Evolutionary conservation across 306 rosid genomes (phyloP).

Genomic region (Psophocarpus tetragonolobus): DNA sequence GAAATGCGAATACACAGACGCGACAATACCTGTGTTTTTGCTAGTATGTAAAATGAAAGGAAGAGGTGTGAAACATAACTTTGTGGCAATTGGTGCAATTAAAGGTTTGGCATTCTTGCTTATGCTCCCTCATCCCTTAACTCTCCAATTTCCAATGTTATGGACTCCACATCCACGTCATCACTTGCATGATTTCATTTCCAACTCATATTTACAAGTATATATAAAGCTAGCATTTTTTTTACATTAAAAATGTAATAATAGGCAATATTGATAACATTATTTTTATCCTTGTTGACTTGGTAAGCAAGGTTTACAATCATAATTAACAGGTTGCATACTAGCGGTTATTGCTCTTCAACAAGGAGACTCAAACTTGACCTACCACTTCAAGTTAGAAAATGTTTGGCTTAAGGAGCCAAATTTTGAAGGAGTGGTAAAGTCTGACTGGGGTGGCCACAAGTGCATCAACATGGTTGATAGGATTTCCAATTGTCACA

Average conservation of each 20-base stretch:
- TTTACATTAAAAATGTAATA: background rate
- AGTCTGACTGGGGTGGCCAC: too few relatives aligned
- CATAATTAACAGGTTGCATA: background rate
- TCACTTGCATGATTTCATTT: background rate
- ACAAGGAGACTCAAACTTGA: too few relatives aligned
- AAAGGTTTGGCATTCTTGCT: background rate
- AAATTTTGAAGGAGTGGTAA: too few relatives aligned
- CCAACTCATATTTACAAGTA: background rate
- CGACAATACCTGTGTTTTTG: too few relatives aligned
- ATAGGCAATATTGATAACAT: background rate
- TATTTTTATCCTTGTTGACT: background rate
- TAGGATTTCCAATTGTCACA: too few relatives aligned
- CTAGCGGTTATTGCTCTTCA: too few relatives aligned
- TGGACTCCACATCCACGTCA: too few relatives aligned
- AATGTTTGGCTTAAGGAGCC: too few relatives aligned
- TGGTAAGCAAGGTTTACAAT: background rate
- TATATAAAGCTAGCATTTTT: background rate
- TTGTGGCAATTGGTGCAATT: background rate
- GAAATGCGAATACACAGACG: too few relatives aligned
- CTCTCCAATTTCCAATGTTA: slow-evolving; percentile 5
- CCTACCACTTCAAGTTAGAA: too few relatives aligned
- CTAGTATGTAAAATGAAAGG: too few relatives aligned
- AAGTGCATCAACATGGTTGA: too few relatives aligned
- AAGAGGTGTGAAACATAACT: background rate
- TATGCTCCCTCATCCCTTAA: background rate